Evolutionary conservation across 805 yeast genomes (phyloP).

Genomic region (Cyberlindnera veronae): DNA sequence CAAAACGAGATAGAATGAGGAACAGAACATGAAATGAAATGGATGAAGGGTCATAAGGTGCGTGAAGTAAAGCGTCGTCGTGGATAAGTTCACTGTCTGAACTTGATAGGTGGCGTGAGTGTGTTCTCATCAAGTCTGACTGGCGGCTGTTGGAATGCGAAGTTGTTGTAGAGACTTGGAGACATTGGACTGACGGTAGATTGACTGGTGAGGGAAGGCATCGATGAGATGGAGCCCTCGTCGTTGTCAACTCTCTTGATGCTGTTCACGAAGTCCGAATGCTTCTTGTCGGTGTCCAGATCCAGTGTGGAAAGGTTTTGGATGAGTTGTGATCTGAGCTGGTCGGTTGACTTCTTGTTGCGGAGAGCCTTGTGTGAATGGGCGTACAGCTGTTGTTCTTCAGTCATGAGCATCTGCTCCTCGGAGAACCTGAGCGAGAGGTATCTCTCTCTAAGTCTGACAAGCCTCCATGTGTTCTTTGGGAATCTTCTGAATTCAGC

Average conservation of each 20-base stretch:
- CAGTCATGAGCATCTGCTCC: constrained; percentile 1
- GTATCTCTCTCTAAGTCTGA: constrained; percentile 20
- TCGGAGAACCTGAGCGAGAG: constrained; percentile 14
- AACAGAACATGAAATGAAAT: too few relatives aligned
- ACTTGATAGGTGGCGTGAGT: constrained; percentile 1
- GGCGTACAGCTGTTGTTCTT: constrained; percentile 1
- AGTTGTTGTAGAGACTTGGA: background rate
- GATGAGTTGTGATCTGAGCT: constrained; percentile 12
- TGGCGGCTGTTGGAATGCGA: constrained; percentile 1
- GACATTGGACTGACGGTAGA: constrained; percentile 12
- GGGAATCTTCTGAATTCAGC: constrained; percentile 22
- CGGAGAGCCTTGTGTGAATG: constrained; percentile 5
- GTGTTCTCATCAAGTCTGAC: constrained; percentile 1
- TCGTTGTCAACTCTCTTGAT: constrained; percentile 1
- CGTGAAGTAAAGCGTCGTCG: too few relatives aligned
- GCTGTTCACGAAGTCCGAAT: background rate
- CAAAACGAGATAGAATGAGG: too few relatives aligned
- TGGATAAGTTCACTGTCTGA: background rate
- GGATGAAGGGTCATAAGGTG: too few relatives aligned
- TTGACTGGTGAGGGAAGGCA: constrained; percentile 7
- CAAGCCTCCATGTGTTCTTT: constrained; percentile 26
- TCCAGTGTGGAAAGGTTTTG: constrained; percentile 9
- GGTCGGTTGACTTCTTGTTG: constrained; percentile 13
- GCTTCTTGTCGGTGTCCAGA: constrained; percentile 2
- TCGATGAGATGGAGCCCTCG: constrained; percentile 6